Base-by-base conservation (phyloP, 2,329 filamentous ascomycete genomes). In the Pseudogymnoascus verrucosus region DNA sequence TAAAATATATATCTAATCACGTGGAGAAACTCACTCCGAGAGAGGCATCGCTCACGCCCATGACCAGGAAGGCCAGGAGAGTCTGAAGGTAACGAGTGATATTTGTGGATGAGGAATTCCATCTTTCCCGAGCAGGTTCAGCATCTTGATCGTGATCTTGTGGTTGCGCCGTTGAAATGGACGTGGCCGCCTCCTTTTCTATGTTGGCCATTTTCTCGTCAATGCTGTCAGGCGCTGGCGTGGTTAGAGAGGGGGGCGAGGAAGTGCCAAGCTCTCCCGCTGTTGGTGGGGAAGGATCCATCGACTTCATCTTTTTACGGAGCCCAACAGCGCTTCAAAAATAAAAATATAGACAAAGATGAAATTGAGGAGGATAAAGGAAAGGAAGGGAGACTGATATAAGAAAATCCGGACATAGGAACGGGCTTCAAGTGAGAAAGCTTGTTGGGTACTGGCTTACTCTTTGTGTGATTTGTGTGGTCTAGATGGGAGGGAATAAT, bases 11-110 rank as follows among this genome's bases (percentile, higher is more conserved):
- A 78, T 76, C 62, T 72, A 54, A 54, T 44, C 8, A 60, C 60
- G 60, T 71, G 65, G n/a, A 39, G 34, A 21, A 23, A 78, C 80
- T 72, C 77, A 85, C 84, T 44, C 87, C 87, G 51, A 85, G 80
- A 23, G 83, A 83, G 8, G 82, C 87, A 74, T 91, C 88, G 69
- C 88, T 89, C 76, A 87, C 81, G 5, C 88, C 88, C 78, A 89
- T 83, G 34, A 89, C 77, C 19, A 86, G 76, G 67, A 90, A 85
- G 4, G 81, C 80, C 74, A 82, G 84, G 68, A 87, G 84, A 2
- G 84, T 81, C 0, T 83, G 79, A 37, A 83, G 73, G 54, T 84
- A 83, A 40, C 86, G 82, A 68, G 77, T 85, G 4, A 83, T 75
- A 71, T 88, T 90, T 44, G 78, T 77, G 7, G 75, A 73, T 0